These are phyloP conservation scores for Cytidiella melzeri DNA, from an alignment of 768 basidiomycete species.

Conservation along the genomic window DNA sequence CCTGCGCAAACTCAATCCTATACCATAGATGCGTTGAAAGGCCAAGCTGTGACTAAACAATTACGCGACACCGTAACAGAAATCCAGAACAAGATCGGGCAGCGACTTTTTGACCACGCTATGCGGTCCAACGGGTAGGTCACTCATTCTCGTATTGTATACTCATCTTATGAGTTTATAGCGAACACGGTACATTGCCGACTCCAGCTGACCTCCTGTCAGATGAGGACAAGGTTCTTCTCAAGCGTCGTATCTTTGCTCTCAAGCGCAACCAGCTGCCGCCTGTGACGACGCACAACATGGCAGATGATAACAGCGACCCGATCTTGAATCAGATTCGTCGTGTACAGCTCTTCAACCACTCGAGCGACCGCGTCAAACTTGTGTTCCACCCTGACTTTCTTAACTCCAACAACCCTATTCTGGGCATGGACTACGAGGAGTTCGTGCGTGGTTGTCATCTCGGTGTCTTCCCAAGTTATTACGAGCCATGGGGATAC, in stretches of 20 bases:
- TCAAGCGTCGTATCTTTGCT: slow-evolving; percentile 96
- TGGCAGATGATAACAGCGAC: slow-evolving; percentile 89
- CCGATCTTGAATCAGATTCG: slow-evolving; percentile 95
- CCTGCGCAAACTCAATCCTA: slow-evolving; percentile 95
- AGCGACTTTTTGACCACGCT: slow-evolving; percentile 89
- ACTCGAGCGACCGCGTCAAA: slow-evolving; percentile 85
- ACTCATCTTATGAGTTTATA: slow-evolving; percentile 21
- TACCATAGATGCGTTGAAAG: slow-evolving; percentile 95
- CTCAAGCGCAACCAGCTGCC: slow-evolving; percentile 93
- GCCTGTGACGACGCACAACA: slow-evolving; percentile 97
- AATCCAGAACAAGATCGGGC: slow-evolving; percentile 90
- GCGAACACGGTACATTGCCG: slow-evolving; percentile 70
- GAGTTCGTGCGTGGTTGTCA: slow-evolving; percentile 99
- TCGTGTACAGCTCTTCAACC: slow-evolving; percentile 90
- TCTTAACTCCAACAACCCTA: slow-evolving; percentile 95
- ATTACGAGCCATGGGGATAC: slow-evolving; percentile 96
- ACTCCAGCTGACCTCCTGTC: slow-evolving; percentile 75
- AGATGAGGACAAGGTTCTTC: slow-evolving; percentile 85
- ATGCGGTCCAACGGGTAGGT: slow-evolving; percentile 85
- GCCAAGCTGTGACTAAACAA: slow-evolving; percentile 96
- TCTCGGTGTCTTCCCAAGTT: slow-evolving; percentile 96
- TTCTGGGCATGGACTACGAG: slow-evolving; percentile 95
- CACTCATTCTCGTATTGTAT: neutral
- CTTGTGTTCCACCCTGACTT: slow-evolving; percentile 98
- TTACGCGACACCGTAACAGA: slow-evolving; percentile 93